Conservation (phyloP, 169 alveolate species). For the Fabrea salina region DNA sequence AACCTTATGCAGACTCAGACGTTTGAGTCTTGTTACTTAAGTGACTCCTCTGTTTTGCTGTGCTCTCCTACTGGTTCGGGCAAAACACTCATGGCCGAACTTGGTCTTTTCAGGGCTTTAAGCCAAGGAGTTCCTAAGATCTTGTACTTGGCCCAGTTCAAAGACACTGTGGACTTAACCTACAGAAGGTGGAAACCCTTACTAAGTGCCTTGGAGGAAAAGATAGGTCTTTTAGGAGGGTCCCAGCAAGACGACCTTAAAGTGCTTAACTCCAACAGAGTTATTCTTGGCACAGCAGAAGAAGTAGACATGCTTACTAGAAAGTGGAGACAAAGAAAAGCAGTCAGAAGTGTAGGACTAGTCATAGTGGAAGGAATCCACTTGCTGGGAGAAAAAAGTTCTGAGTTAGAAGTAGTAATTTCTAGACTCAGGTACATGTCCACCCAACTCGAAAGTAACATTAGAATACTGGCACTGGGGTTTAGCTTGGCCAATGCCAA, state of each 20-base stretch:
- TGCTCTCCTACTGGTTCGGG: slow-evolving; percentile 94
- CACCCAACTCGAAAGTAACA: slow-evolving; percentile 25
- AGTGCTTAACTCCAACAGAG: slow-evolving; percentile 66
- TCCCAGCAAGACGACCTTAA: slow-evolving; percentile 54
- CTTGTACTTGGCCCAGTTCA: neutral
- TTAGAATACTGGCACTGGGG: slow-evolving; percentile 23
- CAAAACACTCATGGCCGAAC: slow-evolving; percentile 88
- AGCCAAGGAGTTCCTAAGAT: slow-evolving; percentile 48
- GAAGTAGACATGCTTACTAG: slow-evolving; percentile 76
- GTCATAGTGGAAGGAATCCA: slow-evolving; percentile 47
- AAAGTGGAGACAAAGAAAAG: slow-evolving; percentile 64
- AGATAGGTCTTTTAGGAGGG: slow-evolving; percentile 50
- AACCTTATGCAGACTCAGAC: slow-evolving; percentile 77
- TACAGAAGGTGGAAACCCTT: slow-evolving; percentile 45
- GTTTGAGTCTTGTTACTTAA: slow-evolving; percentile 61
- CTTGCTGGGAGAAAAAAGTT: slow-evolving; percentile 16
- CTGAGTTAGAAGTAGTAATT: slow-evolving; percentile 41
- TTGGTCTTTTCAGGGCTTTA: slow-evolving; percentile 75
- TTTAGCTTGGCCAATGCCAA: slow-evolving; percentile 64
- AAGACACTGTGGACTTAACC: slow-evolving; percentile 38
- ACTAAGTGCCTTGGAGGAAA: neutral
- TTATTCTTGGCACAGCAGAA: slow-evolving; percentile 73
- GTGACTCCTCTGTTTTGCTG: slow-evolving; percentile 86
- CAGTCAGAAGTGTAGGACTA: slow-evolving; percentile 46
- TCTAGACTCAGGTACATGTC: slow-evolving; percentile 4